Conservation (phyloP, 73 alveolate genomes). For the Tetrahymena elliotti region DNA sequence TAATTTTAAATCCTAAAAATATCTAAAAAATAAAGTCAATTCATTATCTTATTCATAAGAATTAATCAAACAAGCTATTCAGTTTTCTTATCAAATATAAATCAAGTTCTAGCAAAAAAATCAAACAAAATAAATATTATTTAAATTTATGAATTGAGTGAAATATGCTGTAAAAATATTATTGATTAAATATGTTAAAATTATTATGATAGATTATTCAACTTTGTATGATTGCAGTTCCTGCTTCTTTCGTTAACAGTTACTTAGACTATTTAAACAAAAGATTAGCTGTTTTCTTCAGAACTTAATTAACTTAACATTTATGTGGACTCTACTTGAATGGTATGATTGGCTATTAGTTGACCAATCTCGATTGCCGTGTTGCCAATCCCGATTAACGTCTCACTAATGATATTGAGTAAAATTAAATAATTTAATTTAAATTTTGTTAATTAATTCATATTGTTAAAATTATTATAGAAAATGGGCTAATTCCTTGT, state of each 20-base stretch:
- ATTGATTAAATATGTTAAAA: background rate
- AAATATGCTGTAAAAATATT: no score
- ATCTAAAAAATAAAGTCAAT: background rate
- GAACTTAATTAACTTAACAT: conserved; percentile 65
- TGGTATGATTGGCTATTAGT: conserved; percentile 71
- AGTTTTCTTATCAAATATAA: background rate
- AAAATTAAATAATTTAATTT: background rate
- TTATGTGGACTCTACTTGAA: conserved; percentile 63
- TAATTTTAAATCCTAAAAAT: background rate
- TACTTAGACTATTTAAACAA: conserved; percentile 62
- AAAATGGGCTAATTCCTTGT: conserved; percentile 72
- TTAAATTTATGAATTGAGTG: no score
- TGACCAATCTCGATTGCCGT: conserved; percentile 67
- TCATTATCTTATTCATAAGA: background rate
- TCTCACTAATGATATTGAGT: conserved; percentile 76
- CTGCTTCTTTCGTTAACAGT: conserved; percentile 80
- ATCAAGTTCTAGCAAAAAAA: background rate
- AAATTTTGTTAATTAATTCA: background rate
- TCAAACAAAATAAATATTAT: background rate
- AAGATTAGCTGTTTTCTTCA: conserved; percentile 61
- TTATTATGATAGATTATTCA: conserved; percentile 31
- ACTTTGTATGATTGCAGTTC: conserved; percentile 70
- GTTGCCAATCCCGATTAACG: conserved; percentile 79
- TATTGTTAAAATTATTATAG: background rate
- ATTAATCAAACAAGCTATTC: background rate